These are phyloP conservation scores for Emericellopsis terricola DNA, from an alignment of 495 filamentous ascomycete species.

Conservation along the genomic window DNA sequence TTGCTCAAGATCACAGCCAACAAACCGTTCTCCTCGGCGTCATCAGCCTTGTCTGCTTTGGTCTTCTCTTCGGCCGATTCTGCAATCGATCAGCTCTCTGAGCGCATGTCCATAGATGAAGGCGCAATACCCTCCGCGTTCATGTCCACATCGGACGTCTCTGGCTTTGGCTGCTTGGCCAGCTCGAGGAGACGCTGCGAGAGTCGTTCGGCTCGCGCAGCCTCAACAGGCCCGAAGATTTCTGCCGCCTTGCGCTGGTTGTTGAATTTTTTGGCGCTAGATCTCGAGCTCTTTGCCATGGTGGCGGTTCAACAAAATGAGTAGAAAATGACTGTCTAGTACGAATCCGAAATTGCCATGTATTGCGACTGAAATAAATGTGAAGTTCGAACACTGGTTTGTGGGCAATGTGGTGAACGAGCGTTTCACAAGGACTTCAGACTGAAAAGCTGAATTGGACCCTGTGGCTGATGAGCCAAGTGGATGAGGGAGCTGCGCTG, in stretches of 20 bases:
- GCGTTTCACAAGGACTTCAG: too few relatives aligned
- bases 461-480: too few relatives aligned
- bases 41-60: neutral
- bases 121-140: conserved; percentile 14
- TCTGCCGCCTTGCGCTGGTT: conserved; percentile 52
- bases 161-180: conserved; percentile 44
- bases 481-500: too few relatives aligned
- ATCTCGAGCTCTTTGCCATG: conserved; percentile 73
- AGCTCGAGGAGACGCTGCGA: conserved; percentile 65
- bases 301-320: too few relatives aligned
- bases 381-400: too few relatives aligned
- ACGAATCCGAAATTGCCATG: too few relatives aligned
- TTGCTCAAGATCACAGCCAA: too few relatives aligned
- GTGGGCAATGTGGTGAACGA: too few relatives aligned
- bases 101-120: neutral
- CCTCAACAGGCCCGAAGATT: conserved; percentile 63
- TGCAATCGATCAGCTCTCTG: too few relatives aligned
- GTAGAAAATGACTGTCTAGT: too few relatives aligned
- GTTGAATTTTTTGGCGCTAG: conserved; percentile 62
- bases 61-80: neutral
- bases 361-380: too few relatives aligned
- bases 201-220: conserved; percentile 57
- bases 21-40: conserved; percentile 1
- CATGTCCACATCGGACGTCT: conserved; percentile 9
- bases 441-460: too few relatives aligned